Base-by-base conservation (phyloP, 2,329 filamentous ascomycete genomes). In the Coniella lustricola region DNA sequence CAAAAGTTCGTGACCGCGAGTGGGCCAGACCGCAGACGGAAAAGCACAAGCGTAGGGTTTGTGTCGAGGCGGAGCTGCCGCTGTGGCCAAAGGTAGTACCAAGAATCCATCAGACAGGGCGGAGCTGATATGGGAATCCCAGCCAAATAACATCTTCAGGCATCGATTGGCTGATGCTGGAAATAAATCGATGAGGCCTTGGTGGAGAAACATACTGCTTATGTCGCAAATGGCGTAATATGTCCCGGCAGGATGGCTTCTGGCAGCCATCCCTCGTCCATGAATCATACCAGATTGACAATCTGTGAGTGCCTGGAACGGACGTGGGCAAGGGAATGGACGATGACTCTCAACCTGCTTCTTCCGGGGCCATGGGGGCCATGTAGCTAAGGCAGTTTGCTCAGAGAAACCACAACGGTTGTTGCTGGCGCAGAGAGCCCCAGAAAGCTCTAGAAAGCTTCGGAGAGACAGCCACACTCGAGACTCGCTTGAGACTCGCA, bases 31-130 rank as follows among this genome's bases (percentile, higher is more conserved):
- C 22, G 36, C 17, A 16, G 29, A 22, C 25, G 35, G 45, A 37
- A 22, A 13, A 18, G 22, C 17, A n/a, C 17, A 18, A 25, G 20
- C 22, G 9, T 17, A 14, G 25, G 42, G 51, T 36, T 34, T 39
- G 32, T 45, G 32, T 7, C 34, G 22, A 48, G 36, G 22, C 36
- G 40, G 46, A 43, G 51, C 51, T 48, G 51, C 51, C 51, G 51
- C 48, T 36, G 36, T 29, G 37, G 33, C 32, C 14, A 31, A 40
- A 20, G 31, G 47, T 49, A 35, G 42, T 41, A 53, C 40, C 34
- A 33, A 36, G 39, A 29, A 50, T 53, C 48, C 48, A 36, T 48
- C 51, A 44, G 18, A 16, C 31, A 47, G 20, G 47, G 47, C 41
- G 47, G 32, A 46, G 51, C 51, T 48, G 44, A 41, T 16, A 13